phyloP scores from a whole-genome alignment of 1,139 yeast genomes.

The Yamadazyma atmosphaerica region DNA sequence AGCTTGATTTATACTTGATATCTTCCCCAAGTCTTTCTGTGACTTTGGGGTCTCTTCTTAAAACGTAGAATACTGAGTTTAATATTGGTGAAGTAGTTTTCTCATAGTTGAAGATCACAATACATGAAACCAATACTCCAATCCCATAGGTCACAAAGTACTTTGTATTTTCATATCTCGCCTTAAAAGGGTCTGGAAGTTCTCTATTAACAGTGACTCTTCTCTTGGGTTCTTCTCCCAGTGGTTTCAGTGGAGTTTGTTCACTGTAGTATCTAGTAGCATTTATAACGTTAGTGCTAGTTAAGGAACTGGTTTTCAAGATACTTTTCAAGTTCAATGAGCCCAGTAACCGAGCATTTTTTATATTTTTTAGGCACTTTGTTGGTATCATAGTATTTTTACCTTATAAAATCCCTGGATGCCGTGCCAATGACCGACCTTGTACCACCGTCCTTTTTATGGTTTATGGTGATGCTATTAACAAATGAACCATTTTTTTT shows the following conservation, averaged over 20 bases:
- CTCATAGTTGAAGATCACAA: slow-evolving; percentile 85
- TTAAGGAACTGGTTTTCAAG: too few species aligned
- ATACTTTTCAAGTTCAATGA: too few species aligned
- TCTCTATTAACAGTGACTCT: slow-evolving; percentile 65
- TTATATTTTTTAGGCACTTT: too few species aligned
- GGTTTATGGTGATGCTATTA: too few species aligned
- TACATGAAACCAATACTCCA: slow-evolving; percentile 65
- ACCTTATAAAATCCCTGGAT: too few species aligned
- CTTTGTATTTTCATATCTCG: slow-evolving; percentile 48
- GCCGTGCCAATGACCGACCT: too few species aligned
- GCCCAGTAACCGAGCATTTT: too few species aligned
- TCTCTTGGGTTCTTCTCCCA: slow-evolving; percentile 6
- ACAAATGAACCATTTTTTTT: too few species aligned
- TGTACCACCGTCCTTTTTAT: too few species aligned
- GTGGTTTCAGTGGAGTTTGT: not conserved
- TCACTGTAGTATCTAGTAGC: not conserved
- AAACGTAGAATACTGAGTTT: slow-evolving; percentile 80
- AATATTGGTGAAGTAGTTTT: slow-evolving; percentile 86
- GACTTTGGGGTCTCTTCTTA: slow-evolving; percentile 77
- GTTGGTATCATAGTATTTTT: too few species aligned
- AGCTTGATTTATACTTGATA: slow-evolving; percentile 64
- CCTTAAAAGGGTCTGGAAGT: slow-evolving; percentile 72
- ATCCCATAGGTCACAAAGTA: slow-evolving; percentile 62
- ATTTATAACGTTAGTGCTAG: too few species aligned
- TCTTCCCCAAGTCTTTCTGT: slow-evolving; percentile 67